Base-by-base conservation (phyloP, 257 asterid species). In the Lithospermum erythrorhizon region DNA sequence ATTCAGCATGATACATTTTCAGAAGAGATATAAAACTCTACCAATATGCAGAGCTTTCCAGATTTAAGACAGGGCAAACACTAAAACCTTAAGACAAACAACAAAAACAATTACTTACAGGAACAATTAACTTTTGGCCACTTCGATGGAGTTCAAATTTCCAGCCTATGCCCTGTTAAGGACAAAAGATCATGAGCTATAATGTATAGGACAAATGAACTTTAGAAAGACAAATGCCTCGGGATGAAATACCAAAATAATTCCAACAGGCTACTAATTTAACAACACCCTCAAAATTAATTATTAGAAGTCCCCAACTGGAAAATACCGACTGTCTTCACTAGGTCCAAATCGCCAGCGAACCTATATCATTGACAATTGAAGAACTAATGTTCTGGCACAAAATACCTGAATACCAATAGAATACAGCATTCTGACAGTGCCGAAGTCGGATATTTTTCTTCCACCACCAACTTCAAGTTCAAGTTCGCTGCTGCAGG, bases 381-480 rank as follows among this genome's bases (percentile, higher is more conserved):
- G 9, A 9, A 22, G 41, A 41, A 25, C 10, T 14, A 21, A 15
- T 25, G 52, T 21, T 25, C 19, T 18, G 21, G 32, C 57, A 45
- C 55, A 32, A 58, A 54, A 30, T 71, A 89, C 99, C 99, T 87
- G 96, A 72, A 87, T 72, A 61, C 99, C 95, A 45, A 93, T 78
- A 24, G 96, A 57, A 73, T 86, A 93, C 70, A 86, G 53, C 95
- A 93, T 80, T 67, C 97, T 94, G 58, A 86, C 65, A 21, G 95
- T 78, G 77, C 97, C 85, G 76, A 80, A 86, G 61, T 81, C 79
- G 41, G 99, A 89, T 73, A 93, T 62, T 87, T 85, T 93, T 75
- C 96, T 83, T 66, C 99, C 98, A 62, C 96, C 97, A 14, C 99
- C 99, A 65, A 93, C 73, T 78, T 93, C 97, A 66, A 93, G 65